phyloP scores from a whole-genome alignment of 192 early-diverging fungal species.

The Podila clonocystis region DNA sequence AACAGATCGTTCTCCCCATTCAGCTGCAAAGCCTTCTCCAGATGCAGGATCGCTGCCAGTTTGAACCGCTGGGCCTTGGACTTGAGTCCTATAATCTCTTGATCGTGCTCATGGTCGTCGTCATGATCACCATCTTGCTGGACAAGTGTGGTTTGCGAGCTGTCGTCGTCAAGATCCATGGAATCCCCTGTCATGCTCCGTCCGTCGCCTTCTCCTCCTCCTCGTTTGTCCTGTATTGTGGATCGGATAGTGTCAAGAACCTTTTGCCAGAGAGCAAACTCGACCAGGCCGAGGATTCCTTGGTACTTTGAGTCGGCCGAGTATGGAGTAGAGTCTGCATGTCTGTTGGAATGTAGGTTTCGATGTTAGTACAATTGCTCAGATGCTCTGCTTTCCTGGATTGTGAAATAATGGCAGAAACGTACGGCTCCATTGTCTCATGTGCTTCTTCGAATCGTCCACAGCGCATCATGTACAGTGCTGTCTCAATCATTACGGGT shows the following conservation, averaged over 20 bases:
- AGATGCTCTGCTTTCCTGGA: background rate
- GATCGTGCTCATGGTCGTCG: background rate
- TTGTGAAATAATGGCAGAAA: background rate
- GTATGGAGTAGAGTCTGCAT: conserved; percentile 14
- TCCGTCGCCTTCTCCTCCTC: background rate
- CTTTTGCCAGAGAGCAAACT: conserved; percentile 35
- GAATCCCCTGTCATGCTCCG: too few species aligned
- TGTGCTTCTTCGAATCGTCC: conserved; percentile 22
- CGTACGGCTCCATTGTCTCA: conserved; percentile 31
- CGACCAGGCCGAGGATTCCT: conserved; percentile 28
- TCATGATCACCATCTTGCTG: background rate
- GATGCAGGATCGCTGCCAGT: background rate
- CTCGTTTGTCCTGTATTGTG: background rate
- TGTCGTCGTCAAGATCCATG: background rate
- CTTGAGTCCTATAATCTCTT: background rate
- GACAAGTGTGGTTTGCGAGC: background rate
- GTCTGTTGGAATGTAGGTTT: background rate
- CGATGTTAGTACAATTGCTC: too few species aligned
- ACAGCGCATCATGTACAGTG: conserved; percentile 32
- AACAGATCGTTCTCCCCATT: conserved; percentile 31
- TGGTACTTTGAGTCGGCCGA: conserved; percentile 21
- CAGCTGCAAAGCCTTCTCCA: conserved; percentile 20
- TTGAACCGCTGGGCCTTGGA: conserved; percentile 3
- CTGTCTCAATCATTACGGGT: conserved; percentile 18
- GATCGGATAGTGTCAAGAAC: background rate